Evolutionary conservation across 2,329 filamentous ascomycete species (phyloP).

Genomic region (Diplodia corticola): DNA sequence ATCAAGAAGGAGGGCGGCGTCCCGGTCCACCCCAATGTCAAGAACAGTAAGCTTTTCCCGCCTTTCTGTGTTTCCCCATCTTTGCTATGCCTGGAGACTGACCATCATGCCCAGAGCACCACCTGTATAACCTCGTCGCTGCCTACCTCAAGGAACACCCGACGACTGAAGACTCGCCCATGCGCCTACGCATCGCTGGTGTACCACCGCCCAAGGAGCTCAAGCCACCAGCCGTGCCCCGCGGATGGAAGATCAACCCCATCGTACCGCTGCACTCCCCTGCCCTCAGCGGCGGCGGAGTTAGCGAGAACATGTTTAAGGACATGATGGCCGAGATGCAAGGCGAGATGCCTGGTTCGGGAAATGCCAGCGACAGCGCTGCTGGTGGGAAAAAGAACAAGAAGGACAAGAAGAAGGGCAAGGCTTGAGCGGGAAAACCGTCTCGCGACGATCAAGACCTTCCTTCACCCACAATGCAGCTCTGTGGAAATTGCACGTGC

Average conservation of each 20-base stretch:
- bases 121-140: constrained; percentile 80
- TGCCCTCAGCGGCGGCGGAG: constrained; percentile 87
- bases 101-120: constrained; percentile 64
- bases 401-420: constrained; percentile 40
- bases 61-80: neutral
- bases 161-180: constrained; percentile 69
- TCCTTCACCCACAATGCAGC: neutral
- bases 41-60: constrained; percentile 60
- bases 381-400: constrained; percentile 35
- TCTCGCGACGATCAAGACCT: neutral
- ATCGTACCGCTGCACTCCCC: constrained; percentile 85
- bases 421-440: constrained; percentile 10
- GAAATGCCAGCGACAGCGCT: constrained; percentile 31
- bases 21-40: constrained; percentile 54
- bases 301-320: constrained; percentile 91
- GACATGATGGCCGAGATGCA: constrained; percentile 97
- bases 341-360: constrained; percentile 38
- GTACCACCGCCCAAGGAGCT: constrained; percentile 65
- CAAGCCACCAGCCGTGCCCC: constrained; percentile 68
- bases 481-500: neutral
- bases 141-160: constrained; percentile 76
- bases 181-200: constrained; percentile 72
- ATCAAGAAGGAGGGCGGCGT: constrained; percentile 66
- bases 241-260: constrained; percentile 86
- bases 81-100: neutral